Conservation (phyloP, 2,329 filamentous ascomycete species). For the Monilinia laxa region DNA sequence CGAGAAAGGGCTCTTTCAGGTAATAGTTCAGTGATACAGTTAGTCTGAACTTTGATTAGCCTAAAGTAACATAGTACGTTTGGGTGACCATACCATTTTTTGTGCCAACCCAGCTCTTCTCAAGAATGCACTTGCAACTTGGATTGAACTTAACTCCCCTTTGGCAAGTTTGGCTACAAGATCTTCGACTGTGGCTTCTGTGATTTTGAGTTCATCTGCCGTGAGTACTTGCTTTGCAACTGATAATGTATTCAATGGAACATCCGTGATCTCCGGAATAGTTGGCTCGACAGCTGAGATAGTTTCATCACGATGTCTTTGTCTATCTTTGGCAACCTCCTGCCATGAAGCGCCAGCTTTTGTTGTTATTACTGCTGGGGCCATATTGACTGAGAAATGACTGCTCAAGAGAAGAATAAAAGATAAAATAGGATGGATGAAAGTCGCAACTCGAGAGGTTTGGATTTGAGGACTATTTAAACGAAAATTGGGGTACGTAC, state of each 20-base stretch:
- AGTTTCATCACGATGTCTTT: constrained; percentile 48
- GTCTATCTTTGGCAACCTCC: constrained; percentile 47
- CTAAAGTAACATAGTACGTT: background rate
- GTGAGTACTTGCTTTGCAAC: constrained; percentile 50
- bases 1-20: constrained; percentile 40
- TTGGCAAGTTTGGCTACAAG: constrained; percentile 48
- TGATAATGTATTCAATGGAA: constrained; percentile 47
- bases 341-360: constrained; percentile 45
- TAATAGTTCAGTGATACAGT: constrained; percentile 48
- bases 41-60: constrained; percentile 40
- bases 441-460: no score
- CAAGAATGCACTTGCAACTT: constrained; percentile 54
- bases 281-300: constrained; percentile 45
- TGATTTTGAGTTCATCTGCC: constrained; percentile 50
- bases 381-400: constrained; percentile 29
- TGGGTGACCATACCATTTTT: constrained; percentile 42
- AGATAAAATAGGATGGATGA: background rate
- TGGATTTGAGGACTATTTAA: constrained; percentile 7
- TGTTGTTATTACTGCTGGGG: constrained; percentile 36
- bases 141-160: constrained; percentile 45
- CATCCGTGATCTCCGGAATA: constrained; percentile 42
- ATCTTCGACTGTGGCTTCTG: constrained; percentile 47
- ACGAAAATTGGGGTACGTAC: background rate
- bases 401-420: background rate
- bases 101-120: constrained; percentile 55